Evolutionary conservation across 2,329 filamentous ascomycete genomes (phyloP), one percentile per base, ranked within the genome.

Genomic region (Diplodia mutila): DNA sequence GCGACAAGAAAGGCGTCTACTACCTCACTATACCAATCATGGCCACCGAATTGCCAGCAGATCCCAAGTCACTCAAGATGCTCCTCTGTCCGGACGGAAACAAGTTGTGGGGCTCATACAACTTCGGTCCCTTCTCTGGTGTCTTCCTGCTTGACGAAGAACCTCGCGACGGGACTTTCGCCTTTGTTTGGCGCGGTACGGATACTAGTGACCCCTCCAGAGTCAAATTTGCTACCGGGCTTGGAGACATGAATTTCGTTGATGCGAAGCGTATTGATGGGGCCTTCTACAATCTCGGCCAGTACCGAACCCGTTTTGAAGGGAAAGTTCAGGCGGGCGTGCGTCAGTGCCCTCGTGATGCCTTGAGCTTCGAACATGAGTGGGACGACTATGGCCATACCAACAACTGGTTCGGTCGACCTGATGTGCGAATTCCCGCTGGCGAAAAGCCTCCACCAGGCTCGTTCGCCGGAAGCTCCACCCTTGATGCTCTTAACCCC

Each of bases 241-340:
- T 39, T 3, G 61, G 61, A 2, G 32, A 65, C 5, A 18, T 65
- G 61, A n/a, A 5, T 9, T 65, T 65, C 6, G 2, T 29, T 3
- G 23, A 65, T 9, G 14, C 11, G 4, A 53, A 9, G 18, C 48
- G 21, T 9, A 23, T 65, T 14, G 21, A 27, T 6, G 61, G 61
- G 16, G 3, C 48, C 23, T 65, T 65, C 61, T 65, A 34, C 61
- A 65, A 54, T 23, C 61, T 65, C 29, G 25, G 29, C 21, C 11
- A 16, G 1, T 42, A 46, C 32, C 61, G 61, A 2, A 54, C 37
- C 23, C 8, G 9, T 2, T 65, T 65, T 14, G 51, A 54, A 7
- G 61, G 39, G 2, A 65, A 54, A 14, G 21, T 42, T 4, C 25
- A 42, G 14, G 23, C 7, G 32, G 34, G 61, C 9, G 25, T 12